Evolutionary conservation across 2,329 filamentous ascomycete species (phyloP).

Genomic region (Trichoderma koningii): DNA sequence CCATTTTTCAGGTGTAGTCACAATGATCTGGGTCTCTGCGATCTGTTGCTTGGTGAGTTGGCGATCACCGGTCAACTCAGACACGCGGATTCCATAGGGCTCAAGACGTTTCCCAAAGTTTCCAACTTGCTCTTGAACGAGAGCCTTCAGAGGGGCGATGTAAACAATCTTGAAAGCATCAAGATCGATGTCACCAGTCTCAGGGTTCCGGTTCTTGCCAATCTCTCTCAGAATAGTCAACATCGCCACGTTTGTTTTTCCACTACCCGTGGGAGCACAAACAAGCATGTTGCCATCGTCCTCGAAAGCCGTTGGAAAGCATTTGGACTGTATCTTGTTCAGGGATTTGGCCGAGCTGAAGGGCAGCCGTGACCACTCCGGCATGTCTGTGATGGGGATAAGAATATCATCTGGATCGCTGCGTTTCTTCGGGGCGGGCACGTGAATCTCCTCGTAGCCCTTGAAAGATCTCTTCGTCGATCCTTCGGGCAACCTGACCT

Average conservation of each 20-base stretch:
- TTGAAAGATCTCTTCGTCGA: slow-evolving; percentile 96
- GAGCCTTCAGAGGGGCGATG: slow-evolving; percentile 90
- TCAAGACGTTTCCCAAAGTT: slow-evolving; percentile 93
- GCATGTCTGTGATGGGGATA: slow-evolving; percentile 83
- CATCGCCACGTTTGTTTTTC: slow-evolving; percentile 99
- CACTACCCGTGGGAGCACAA: slow-evolving; percentile 94
- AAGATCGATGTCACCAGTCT: slow-evolving; percentile 90
- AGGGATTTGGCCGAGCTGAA: slow-evolving; percentile 85
- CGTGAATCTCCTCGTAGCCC: slow-evolving; percentile 97
- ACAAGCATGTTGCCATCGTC: slow-evolving; percentile 98
- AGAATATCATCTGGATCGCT: slow-evolving; percentile 77
- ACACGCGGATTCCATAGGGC: slow-evolving; percentile 86
- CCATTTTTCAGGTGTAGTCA: slow-evolving; percentile 98
- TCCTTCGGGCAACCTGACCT: slow-evolving; percentile 88
- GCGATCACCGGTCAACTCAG: slow-evolving; percentile 95
- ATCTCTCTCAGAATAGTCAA: slow-evolving; percentile 93
- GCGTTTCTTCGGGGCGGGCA: slow-evolving; percentile 87
- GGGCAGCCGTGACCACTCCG: slow-evolving; percentile 85
- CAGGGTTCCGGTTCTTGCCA: slow-evolving; percentile 86
- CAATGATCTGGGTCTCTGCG: slow-evolving; percentile 94
- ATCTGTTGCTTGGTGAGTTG: slow-evolving; percentile 99
- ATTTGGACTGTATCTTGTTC: slow-evolving; percentile 94
- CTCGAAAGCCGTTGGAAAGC: slow-evolving; percentile 85
- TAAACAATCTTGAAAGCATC: slow-evolving; percentile 99
- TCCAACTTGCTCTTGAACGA: slow-evolving; percentile 97